Evolutionary conservation across 352 stramenopile genomes (phyloP).

Genomic region (Pythium brachiatum): DNA sequence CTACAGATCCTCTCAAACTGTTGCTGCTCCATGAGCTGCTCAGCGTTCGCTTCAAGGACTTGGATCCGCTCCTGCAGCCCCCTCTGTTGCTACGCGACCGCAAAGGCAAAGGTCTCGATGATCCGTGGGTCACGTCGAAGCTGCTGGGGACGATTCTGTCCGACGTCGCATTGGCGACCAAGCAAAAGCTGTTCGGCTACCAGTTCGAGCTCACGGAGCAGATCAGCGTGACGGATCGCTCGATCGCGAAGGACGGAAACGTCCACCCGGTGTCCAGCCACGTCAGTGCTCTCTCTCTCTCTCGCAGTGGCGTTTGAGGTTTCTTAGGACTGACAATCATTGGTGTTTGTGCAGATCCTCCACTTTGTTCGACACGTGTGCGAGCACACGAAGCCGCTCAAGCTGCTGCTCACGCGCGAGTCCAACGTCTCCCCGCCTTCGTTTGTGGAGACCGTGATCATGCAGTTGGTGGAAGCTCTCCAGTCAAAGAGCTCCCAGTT

Average conservation of each 20-base stretch:
- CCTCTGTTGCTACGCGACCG: conserved; percentile 65
- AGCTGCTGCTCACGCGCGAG: conserved; percentile 52
- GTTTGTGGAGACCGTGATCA: conserved; percentile 64
- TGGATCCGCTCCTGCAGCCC: conserved; percentile 43
- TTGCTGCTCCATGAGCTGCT: conserved; percentile 58
- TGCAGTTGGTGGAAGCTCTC: conserved; percentile 64
- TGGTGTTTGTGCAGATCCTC: conserved; percentile 42
- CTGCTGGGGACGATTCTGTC: conserved; percentile 36
- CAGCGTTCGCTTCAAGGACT: conserved; percentile 24
- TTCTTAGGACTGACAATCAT: neutral
- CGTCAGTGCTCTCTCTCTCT: conserved; percentile 27
- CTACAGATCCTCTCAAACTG: conserved; percentile 47
- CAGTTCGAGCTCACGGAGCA: conserved; percentile 61
- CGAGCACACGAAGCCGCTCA: conserved; percentile 60
- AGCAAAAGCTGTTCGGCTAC: conserved; percentile 60
- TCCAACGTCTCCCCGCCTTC: conserved; percentile 44
- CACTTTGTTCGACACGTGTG: conserved; percentile 75
- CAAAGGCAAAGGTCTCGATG: conserved; percentile 55
- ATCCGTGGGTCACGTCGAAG: conserved; percentile 65
- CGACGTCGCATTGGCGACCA: conserved; percentile 42
- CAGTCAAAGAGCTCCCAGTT: conserved; percentile 46
- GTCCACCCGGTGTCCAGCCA: conserved; percentile 75
- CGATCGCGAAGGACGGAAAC: conserved; percentile 69
- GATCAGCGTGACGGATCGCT: conserved; percentile 38
- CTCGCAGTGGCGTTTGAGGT: neutral